A percentile compares a stretch with the other conserved stretches of the same genome.
These are phyloP conservation scores for Wickerhamiella hasegawae DNA, from an alignment of 805 yeast species.

Conservation along the genomic window DNA sequence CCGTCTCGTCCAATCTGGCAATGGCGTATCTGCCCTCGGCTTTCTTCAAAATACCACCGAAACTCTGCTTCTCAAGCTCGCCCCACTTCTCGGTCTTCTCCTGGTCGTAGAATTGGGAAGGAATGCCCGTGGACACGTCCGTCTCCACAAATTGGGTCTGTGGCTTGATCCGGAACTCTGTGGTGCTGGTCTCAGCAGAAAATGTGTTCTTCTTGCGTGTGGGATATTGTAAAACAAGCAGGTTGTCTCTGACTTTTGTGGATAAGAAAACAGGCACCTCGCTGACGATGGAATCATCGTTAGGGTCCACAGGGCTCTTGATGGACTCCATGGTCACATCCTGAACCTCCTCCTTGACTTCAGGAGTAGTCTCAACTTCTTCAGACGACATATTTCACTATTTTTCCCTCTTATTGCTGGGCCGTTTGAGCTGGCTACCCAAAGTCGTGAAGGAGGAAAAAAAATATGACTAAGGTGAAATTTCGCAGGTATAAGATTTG, in stretches of 20 bases:
- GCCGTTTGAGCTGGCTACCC: too few species aligned
- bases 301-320: too few species aligned
- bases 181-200: slow-evolving; percentile 14
- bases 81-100: slow-evolving; percentile 52
- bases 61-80: slow-evolving; percentile 39
- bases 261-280: slow-evolving; percentile 43
- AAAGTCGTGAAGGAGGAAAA: too few species aligned
- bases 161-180: slow-evolving; percentile 41
- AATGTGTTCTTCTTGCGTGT: slow-evolving; percentile 24
- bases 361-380: too few species aligned
- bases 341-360: too few species aligned
- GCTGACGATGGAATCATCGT: slow-evolving; percentile 46
- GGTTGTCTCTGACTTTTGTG: slow-evolving; percentile 15
- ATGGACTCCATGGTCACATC: too few species aligned
- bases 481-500: too few species aligned
- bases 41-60: slow-evolving; percentile 47
- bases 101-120: slow-evolving; percentile 48
- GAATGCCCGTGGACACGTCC: slow-evolving; percentile 52
- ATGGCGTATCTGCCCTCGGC: slow-evolving; percentile 21
- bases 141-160: slow-evolving; percentile 52
- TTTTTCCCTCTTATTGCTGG: too few species aligned
- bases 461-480: background rate
- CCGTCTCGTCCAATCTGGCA: slow-evolving; percentile 30
- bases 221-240: slow-evolving; percentile 44
- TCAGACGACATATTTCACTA: too few species aligned